Percentiles rank a stretch among this genome's conserved stretches.
Conservation (phyloP, 495 filamentous ascomycete genomes). For the Parachaetomium inaequale region DNA sequence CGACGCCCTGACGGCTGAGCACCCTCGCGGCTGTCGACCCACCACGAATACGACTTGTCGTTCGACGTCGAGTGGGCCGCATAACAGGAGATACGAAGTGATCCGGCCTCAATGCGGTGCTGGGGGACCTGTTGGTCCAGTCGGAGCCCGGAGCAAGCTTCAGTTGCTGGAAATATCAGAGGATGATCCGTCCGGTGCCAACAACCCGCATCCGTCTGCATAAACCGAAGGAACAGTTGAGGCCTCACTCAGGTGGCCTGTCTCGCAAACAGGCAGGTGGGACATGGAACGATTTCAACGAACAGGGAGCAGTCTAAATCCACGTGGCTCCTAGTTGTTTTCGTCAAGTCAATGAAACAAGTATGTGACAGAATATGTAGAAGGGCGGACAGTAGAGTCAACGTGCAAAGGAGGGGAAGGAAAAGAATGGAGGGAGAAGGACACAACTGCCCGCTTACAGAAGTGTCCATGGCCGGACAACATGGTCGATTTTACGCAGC, state of each 20-base stretch:
- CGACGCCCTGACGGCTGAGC: conserved; percentile 14
- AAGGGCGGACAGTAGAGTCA: too few relatives aligned
- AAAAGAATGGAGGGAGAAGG: too few relatives aligned
- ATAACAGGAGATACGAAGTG: conserved; percentile 5
- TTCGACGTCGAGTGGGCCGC: background rate
- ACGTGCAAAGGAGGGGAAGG: too few relatives aligned
- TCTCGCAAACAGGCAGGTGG: background rate
- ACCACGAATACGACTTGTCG: conserved; percentile 9
- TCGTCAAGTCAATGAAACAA: too few relatives aligned
- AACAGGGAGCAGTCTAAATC: too few relatives aligned
- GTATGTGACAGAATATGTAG: too few relatives aligned
- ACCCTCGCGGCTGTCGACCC: conserved; percentile 12
- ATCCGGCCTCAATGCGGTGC: background rate
- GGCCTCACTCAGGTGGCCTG: background rate
- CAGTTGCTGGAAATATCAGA: background rate
- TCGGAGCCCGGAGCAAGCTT: background rate
- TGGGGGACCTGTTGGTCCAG: background rate
- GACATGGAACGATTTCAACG: too few relatives aligned
- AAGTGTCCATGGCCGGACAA: too few relatives aligned
- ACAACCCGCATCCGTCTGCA: background rate
- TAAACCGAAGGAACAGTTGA: background rate
- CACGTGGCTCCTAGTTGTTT: too few relatives aligned
- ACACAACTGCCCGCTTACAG: too few relatives aligned
- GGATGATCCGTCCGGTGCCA: background rate
- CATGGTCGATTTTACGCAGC: too few relatives aligned